Conservation (phyloP, 2,329 filamentous ascomycete species). For the Xylaria sp. region DNA sequence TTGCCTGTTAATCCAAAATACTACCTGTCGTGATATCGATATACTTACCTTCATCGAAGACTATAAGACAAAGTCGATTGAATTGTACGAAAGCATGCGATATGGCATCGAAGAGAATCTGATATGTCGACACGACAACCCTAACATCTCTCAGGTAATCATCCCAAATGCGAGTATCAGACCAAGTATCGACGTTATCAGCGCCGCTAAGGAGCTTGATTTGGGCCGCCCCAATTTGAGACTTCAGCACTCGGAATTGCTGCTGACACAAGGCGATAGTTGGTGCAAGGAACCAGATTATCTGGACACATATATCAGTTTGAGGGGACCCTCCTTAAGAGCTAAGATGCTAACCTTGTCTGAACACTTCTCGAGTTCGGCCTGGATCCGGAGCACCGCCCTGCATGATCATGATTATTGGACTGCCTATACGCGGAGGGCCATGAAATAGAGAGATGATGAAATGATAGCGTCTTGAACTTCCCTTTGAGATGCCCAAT, state of each 20-base stretch:
- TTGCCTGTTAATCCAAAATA: constrained; percentile 37
- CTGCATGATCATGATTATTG: constrained; percentile 52
- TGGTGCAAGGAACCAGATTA: constrained; percentile 79
- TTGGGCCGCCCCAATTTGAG: constrained; percentile 68
- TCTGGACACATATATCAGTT: constrained; percentile 51
- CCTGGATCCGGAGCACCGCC: constrained; percentile 73
- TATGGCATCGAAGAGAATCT: constrained; percentile 78
- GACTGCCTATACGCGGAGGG: background rate
- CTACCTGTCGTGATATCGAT: background rate
- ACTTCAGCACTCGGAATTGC: constrained; percentile 68
- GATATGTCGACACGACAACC: constrained; percentile 81
- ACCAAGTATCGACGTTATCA: constrained; percentile 80
- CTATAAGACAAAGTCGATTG: constrained; percentile 70
- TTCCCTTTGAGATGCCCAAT: background rate
- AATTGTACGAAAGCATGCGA: constrained; percentile 78
- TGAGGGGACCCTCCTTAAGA: background rate
- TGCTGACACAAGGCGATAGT: constrained; percentile 75
- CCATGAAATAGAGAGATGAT: background rate
- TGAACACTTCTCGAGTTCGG: constrained; percentile 67
- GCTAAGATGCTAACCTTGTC: constrained; percentile 60
- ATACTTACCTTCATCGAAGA: constrained; percentile 82
- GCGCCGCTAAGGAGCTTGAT: constrained; percentile 72
- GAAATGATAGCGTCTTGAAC: background rate
- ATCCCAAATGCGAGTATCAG: constrained; percentile 73
- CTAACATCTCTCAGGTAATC: constrained; percentile 69